phyloP scores from a whole-genome alignment of 108 stramenopile species.

The Epithemia pelagica region DNA sequence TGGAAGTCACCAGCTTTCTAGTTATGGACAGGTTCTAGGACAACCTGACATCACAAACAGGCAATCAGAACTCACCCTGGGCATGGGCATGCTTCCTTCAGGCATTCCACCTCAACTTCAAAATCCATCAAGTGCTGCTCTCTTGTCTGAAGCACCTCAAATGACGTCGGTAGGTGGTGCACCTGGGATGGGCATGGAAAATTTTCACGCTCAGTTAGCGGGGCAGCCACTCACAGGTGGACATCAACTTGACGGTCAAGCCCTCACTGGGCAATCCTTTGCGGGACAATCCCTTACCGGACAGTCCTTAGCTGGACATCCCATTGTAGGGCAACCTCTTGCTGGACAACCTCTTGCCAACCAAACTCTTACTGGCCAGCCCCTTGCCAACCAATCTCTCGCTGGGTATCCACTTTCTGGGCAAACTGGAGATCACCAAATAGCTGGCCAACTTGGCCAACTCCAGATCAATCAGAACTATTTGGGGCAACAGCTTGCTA shows the following conservation, averaged over 20 bases:
- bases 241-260: not conserved
- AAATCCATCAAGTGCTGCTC: not conserved
- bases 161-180: not conserved
- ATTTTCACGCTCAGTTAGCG: not conserved
- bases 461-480: not conserved
- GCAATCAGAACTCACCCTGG: not conserved
- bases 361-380: too few species aligned
- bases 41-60: not conserved
- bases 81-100: not conserved
- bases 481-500: not conserved
- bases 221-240: not conserved
- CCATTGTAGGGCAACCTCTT: too few species aligned
- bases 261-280: not conserved
- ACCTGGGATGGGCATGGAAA: not conserved
- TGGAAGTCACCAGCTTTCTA: not conserved
- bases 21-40: not conserved
- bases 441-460: not conserved
- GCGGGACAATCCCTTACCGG: too few species aligned
- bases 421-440: not conserved
- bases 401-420: too few species aligned
- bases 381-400: too few species aligned
- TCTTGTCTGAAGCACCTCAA: not conserved
- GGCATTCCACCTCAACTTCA: too few species aligned
- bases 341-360: too few species aligned
- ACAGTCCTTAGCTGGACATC: too few species aligned